Percentiles rank a stretch among this genome's conserved stretches.
These are phyloP conservation scores for Abelmoschus esculentus DNA, from an alignment of 345 rosid genomes.

Conservation along the genomic window DNA sequence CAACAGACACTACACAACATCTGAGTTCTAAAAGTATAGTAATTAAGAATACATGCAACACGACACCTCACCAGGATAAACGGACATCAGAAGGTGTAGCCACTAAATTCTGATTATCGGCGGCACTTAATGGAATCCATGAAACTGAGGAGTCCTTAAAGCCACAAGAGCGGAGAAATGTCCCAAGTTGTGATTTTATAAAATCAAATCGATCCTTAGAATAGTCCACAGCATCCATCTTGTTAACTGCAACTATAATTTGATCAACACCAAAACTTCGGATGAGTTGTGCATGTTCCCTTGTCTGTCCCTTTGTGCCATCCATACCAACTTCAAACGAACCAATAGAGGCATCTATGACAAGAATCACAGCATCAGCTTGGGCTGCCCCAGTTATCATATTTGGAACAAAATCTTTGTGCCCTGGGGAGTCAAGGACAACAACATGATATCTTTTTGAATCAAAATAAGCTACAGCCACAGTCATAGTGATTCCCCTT, in stretches of 20 bases:
- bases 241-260: constrained; percentile 80
- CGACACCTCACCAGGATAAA: constrained; percentile 58
- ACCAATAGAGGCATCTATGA: constrained; percentile 82
- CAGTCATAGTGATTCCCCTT: constrained; percentile 96
- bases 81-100: constrained; percentile 58
- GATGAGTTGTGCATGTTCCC: constrained; percentile 80
- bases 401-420: constrained; percentile 96
- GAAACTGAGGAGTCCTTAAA: constrained; percentile 62
- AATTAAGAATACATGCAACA: background rate
- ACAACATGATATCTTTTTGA: constrained; percentile 84
- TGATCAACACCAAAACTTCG: constrained; percentile 96
- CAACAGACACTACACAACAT: background rate
- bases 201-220: constrained; percentile 73
- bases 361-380: constrained; percentile 90
- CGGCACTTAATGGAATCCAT: constrained; percentile 85
- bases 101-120: constrained; percentile 83
- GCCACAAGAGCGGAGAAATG: constrained; percentile 55
- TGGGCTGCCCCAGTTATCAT: constrained; percentile 98
- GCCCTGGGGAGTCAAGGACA: constrained; percentile 95
- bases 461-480: constrained; percentile 96
- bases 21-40: background rate
- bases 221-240: constrained; percentile 73
- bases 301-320: constrained; percentile 68
- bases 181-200: constrained; percentile 59
- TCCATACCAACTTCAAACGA: constrained; percentile 92